Evolutionary conservation across 345 rosid species (phyloP), one percentile per base, ranked within the genome.

Genomic region (Aethionema arabicum): DNA sequence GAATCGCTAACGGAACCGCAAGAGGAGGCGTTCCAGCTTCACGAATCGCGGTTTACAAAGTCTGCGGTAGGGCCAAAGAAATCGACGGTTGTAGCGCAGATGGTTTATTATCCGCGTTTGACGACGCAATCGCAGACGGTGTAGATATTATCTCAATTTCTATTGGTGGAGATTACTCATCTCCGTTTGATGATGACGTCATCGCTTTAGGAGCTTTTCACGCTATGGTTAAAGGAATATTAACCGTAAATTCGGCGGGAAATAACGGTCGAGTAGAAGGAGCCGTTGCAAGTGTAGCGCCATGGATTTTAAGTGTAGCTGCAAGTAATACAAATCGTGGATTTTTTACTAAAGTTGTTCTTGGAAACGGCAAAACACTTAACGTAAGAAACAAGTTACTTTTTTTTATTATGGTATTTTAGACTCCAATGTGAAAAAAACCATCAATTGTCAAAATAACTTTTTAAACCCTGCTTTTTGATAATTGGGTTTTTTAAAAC

Each of bases 21-120:
- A 72, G 82, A 63, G 85, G 82, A 37, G 83, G 78, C 3, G 76
- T 69, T 38, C 83, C 85, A 0, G 73, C 78, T 4, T 69, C 85
- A 3, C 74, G 88, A 57, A 77, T 80, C 32, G 76, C 85, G 8
- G 78, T 44, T 1, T 80, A 83, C 7, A 59, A 53, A 40, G 79
- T 73, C 39, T 67, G 72, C 9, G 0, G 5, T 35, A 0, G 0
- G 0, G 8, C 27, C 27, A 21, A 21, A 21, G 27, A 21, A 1
- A 21, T 21, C 27, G 27, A 4, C 0, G 2, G 4, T 9, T 58
- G 72, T 16, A 5, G 3, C 0, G 9, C 59, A 1, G 36, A 15
- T 11, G 43, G n/a, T 29, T 6, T 67, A 2, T 31, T 67, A 41
- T 63, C 65, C 21, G 65, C 52, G 14, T 67, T 67, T 21, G 72